Conservation (phyloP, 2,329 filamentous ascomycete genomes). For the Alternaria atra region DNA sequence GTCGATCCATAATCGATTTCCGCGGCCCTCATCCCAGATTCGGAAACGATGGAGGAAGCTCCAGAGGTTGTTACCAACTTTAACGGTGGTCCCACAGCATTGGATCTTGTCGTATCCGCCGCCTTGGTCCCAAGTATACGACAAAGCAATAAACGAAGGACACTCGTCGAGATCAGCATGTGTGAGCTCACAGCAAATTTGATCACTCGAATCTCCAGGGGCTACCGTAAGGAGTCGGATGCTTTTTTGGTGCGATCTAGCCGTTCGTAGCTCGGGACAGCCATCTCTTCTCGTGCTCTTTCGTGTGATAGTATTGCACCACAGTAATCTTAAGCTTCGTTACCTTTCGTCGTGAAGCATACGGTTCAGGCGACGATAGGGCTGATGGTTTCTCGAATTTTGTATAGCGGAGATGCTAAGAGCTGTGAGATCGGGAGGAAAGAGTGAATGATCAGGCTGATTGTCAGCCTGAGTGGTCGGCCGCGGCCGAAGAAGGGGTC, state of each 20-base stretch:
- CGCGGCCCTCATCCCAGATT: not conserved
- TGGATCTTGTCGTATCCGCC: not conserved
- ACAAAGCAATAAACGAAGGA: not conserved
- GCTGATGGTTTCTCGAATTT: not conserved
- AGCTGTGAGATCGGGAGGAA: not conserved
- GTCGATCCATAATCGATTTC: not conserved
- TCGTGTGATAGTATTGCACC: not conserved
- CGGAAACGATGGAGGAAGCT: not conserved
- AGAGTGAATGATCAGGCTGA: not conserved
- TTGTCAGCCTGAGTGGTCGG: not conserved
- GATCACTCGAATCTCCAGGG: not conserved
- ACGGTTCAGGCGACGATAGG: not conserved
- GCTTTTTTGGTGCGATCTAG: not conserved
- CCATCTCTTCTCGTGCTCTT: not conserved
- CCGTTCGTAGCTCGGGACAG: not conserved
- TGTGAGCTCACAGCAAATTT: not conserved
- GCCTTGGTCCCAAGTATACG: not conserved
- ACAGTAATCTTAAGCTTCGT: not conserved
- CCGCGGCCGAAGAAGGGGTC: not conserved
- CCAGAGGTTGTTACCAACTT: rapidly evolving
- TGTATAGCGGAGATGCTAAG: not conserved
- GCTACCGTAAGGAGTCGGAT: not conserved
- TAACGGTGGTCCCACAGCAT: not conserved
- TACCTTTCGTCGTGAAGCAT: not conserved
- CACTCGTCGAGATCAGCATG: not conserved